phyloP scores from a whole-genome alignment of 2,329 filamentous ascomycete genomes.

The Xylaria sp. region DNA sequence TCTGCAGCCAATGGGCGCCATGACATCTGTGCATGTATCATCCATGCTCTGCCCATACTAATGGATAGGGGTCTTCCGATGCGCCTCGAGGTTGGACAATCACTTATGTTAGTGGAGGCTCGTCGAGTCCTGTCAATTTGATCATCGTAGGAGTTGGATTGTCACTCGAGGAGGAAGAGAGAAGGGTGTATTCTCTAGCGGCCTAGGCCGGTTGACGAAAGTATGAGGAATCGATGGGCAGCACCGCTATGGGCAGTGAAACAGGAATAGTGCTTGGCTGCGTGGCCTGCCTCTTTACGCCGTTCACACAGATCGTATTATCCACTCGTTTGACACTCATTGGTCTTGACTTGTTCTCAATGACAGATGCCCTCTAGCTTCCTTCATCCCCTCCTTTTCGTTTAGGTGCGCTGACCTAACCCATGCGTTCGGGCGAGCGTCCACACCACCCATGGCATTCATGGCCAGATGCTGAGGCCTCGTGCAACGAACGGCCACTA shows the following conservation, averaged over 20 bases:
- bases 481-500: conserved; percentile 37
- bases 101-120: not conserved
- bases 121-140: not conserved
- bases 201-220: not conserved
- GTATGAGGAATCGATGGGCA: not conserved
- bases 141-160: no score
- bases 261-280: conserved; percentile 18
- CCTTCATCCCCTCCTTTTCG: conserved; percentile 29
- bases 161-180: not conserved
- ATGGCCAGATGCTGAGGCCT: conserved; percentile 38
- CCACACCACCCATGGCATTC: conserved; percentile 35
- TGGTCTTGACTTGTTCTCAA: conserved; percentile 27
- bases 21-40: conserved; percentile 6
- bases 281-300: conserved; percentile 20
- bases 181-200: not conserved
- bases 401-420: conserved; percentile 29
- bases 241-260: conserved; percentile 1
- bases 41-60: not conserved
- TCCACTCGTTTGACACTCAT: conserved; percentile 26
- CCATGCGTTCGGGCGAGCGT: conserved; percentile 21
- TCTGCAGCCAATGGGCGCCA: conserved; percentile 3
- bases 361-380: conserved; percentile 33
- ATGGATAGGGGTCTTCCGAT: conserved; percentile 18
- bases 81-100: not conserved
- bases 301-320: conserved; percentile 21